Evolutionary conservation across 78 protist species (phyloP), one percentile per base, ranked within the genome.

Genomic region (Tieghemostelium lacteum): DNA sequence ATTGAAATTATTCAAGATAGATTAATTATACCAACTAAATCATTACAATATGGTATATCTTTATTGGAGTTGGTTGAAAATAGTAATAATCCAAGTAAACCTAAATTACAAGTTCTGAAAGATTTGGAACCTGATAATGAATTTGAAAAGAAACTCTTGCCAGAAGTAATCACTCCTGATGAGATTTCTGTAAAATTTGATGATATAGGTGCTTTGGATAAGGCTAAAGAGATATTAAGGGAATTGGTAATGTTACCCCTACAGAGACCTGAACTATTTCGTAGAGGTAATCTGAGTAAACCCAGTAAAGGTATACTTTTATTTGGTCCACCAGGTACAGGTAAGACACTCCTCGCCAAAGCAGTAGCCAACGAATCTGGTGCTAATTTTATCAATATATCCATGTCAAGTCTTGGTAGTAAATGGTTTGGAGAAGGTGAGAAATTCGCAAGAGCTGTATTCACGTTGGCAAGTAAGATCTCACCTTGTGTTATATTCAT

Each of bases 141-240:
- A 45, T 45, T 45, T 45, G 52, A 45, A 45, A 45, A 10, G 10
- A 45, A 45, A 45, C 10, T 45, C 6, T 14, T 45, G 6, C 6
- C n/a, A 14, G 52, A 45, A 10, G 52, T 45, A 6, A 45, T 45
- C 10, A 45, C 52, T 10, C 52, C 52, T 45, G 52, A 45, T 6
- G 52, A 45, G 52, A 45, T 45, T 45, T 6, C n/a, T 14, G 10
- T 45, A 14, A 45, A 45, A 45, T 45, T 45, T 45, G 98, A 88
- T 69, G 99, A 99, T 97, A 96, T 99, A 62, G 99, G 99, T 29
- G 94, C 94, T 8, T 60, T 85, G 29, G 93, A 80, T 26, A 67
- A 87, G 22, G 93, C 69, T 6, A 89, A 94, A 61, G 73, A 75
- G n/a, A 49, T 86, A 29, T 40, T 95, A 31, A 54, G 58, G 75